These are phyloP conservation scores for Adansonia grandidieri DNA, from an alignment of 441 rosid genomes.

Conservation along the genomic window DNA sequence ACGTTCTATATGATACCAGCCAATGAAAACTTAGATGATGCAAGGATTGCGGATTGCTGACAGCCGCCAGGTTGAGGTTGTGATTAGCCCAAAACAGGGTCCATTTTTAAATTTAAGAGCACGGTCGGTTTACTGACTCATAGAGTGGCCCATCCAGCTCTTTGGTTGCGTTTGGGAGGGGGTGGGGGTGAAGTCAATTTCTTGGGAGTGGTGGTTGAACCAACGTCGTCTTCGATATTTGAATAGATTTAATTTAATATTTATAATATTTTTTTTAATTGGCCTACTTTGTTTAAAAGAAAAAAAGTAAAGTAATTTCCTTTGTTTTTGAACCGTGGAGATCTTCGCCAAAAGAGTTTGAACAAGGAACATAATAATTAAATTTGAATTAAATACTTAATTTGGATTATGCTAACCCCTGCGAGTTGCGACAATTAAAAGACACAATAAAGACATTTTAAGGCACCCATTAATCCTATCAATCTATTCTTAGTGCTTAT, in stretches of 20 bases:
- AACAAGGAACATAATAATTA: not conserved
- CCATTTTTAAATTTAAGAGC: too few species aligned
- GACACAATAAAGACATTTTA: not conserved
- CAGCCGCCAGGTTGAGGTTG: too few species aligned
- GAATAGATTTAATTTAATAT: too few species aligned
- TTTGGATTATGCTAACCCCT: slow-evolving; percentile 8
- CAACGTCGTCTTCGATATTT: too few species aligned
- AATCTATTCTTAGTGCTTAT: slow-evolving; percentile 36
- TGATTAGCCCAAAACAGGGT: too few species aligned
- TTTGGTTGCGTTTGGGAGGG: too few species aligned
- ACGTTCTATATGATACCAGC: not conserved
- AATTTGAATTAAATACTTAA: not conserved
- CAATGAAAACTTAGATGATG: not conserved
- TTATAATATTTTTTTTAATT: not conserved
- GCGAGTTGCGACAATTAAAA: not conserved
- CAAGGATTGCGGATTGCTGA: not conserved
- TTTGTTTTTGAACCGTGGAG: not conserved
- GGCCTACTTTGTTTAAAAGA: not conserved
- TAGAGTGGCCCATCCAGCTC: too few species aligned
- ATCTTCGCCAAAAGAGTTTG: slow-evolving; percentile 2
- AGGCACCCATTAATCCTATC: slow-evolving; percentile 15
- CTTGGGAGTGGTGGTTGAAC: too few species aligned
- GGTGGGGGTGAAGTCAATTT: too few species aligned
- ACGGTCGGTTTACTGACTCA: too few species aligned
- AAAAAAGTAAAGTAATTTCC: not conserved